Evolutionary conservation across 192 early-diverging fungal species (phyloP).

Genomic region (Coemansia sp.): DNA sequence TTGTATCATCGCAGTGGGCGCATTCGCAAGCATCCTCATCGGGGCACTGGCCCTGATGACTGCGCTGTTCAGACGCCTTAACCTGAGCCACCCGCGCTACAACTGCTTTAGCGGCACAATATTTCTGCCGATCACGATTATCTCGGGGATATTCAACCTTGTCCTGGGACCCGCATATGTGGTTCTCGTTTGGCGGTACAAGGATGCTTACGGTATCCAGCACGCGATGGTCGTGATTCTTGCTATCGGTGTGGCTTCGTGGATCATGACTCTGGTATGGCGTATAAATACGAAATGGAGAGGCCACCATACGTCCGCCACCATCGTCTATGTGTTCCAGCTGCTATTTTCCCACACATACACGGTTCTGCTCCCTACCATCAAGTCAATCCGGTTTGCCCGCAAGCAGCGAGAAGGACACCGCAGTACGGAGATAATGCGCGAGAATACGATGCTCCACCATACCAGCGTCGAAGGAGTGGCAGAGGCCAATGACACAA

Average conservation of each 20-base stretch:
- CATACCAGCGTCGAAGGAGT: neutral
- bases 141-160: constrained; percentile 15
- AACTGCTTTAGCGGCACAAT: constrained; percentile 19
- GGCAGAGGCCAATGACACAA: neutral
- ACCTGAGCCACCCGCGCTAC: constrained; percentile 8
- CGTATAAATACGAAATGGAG: constrained; percentile 5
- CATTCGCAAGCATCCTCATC: neutral
- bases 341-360: constrained; percentile 12
- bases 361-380: constrained; percentile 10
- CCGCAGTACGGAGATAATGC: neutral
- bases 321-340: constrained; percentile 11
- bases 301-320: constrained; percentile 8
- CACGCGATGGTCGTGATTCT: constrained; percentile 6
- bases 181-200: constrained; percentile 15
- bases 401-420: constrained; percentile 1
- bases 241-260: constrained; percentile 10
- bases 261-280: constrained; percentile 15
- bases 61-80: constrained; percentile 11
- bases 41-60: constrained; percentile 15
- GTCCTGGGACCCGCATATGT: constrained; percentile 11
- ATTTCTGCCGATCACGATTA: constrained; percentile 8
- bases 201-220: constrained; percentile 36
- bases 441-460: neutral
- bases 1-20: neutral
- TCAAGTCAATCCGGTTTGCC: constrained; percentile 17